Percentiles rank a stretch among this genome's conserved stretches.
Conservation (phyloP, 345 rosid genomes). For the Eucalyptus camaldulensis region DNA sequence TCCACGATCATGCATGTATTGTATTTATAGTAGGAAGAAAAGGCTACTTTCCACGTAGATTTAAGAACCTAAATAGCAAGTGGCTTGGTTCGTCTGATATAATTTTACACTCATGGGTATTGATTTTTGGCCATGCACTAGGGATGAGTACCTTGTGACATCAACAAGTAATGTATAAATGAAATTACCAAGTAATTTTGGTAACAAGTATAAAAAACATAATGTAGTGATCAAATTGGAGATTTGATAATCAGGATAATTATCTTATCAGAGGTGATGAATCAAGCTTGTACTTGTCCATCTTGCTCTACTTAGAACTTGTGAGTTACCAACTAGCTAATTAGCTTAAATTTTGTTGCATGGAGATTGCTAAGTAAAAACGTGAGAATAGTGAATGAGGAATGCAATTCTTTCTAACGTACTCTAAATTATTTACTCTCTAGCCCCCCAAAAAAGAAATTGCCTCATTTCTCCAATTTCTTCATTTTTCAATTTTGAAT, state of each 20-base stretch:
- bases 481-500: neutral
- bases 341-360: neutral
- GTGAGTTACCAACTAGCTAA: neutral
- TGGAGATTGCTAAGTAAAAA: neutral
- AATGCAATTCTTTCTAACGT: neutral
- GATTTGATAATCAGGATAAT: neutral
- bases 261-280: neutral
- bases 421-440: neutral
- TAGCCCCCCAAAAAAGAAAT: neutral
- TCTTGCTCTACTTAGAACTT: neutral
- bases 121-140: neutral
- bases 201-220: neutral
- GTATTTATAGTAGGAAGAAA: too few relatives aligned
- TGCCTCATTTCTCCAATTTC: neutral
- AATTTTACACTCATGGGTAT: neutral
- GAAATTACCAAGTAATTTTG: neutral
- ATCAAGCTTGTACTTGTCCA: neutral
- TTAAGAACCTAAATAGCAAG: too few relatives aligned
- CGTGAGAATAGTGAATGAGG: neutral
- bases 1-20: too few relatives aligned
- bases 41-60: too few relatives aligned
- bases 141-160: neutral
- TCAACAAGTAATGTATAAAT: neutral
- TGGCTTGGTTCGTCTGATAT: accelerated
- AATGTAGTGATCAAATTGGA: neutral